Conservation (phyloP, 176 grass and related monocot genomes). For the Triticum urartu region DNA sequence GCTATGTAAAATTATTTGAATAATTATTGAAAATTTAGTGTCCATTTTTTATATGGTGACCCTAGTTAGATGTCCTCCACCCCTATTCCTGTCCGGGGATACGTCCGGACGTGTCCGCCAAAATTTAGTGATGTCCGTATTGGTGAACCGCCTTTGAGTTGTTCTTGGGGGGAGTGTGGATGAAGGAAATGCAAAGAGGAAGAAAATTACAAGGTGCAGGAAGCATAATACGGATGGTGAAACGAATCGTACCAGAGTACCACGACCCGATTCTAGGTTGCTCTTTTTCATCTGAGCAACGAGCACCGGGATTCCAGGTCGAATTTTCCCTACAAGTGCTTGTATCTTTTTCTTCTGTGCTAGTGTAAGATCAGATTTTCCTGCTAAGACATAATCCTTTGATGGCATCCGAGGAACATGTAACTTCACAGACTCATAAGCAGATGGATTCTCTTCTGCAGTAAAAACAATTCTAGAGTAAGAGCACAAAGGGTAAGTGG, state of each 20-base stretch:
- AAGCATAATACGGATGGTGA: not conserved
- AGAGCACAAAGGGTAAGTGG: not conserved
- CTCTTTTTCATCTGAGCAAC: constrained; percentile 24
- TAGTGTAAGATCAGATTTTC: not conserved
- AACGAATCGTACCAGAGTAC: not conserved
- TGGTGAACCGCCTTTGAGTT: too few relatives aligned
- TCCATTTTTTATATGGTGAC: too few relatives aligned
- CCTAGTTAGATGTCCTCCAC: too few relatives aligned
- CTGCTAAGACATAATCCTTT: constrained; percentile 9
- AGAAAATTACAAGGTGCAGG: too few relatives aligned
- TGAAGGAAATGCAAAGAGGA: too few relatives aligned
- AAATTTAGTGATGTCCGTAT: too few relatives aligned
- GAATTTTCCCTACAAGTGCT: not conserved
- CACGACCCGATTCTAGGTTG: not conserved
- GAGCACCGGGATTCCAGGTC: not conserved
- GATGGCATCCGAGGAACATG: not conserved
- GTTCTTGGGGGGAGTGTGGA: too few relatives aligned
- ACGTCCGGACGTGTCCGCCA: too few relatives aligned
- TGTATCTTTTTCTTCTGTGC: not conserved
- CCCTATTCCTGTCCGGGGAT: too few relatives aligned
- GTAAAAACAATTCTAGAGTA: not conserved
- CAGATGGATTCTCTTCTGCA: not conserved
- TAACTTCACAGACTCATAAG: not conserved
- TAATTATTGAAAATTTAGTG: too few relatives aligned
- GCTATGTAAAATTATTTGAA: too few relatives aligned